Base-by-base conservation (phyloP, 2,329 filamentous ascomycete genomes). In the Epicoccum nigrum region DNA sequence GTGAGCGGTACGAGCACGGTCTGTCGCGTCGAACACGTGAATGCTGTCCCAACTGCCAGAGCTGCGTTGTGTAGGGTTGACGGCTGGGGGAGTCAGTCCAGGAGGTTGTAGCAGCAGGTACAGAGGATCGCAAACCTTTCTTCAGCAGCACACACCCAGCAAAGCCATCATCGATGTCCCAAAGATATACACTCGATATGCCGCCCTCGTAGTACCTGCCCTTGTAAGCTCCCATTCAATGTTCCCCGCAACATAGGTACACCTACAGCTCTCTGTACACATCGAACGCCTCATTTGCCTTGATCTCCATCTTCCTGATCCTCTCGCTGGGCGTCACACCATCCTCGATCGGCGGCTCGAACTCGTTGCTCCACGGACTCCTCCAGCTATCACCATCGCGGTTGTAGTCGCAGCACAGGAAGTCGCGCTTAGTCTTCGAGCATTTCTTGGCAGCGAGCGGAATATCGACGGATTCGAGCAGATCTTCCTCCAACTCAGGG, bases 361-460 rank as follows among this genome's bases (percentile, higher is more conserved):
- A 99, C 76, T 96, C 89, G 78, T 97, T 97, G 78, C 88, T 94
- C 94, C 94, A 99, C n/a, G 94, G 94, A 60, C 90, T 96, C 57
- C 94, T 89, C 83, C 96, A 96, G 77, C 89, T 95, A 79, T 97
- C 93, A 57, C 94, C 94, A 77, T 99, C 94, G 60, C 94, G 92
- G 83, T 99, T 99, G 83, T 99, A 99, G 83, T 99, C 94, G 82
- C 94, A 99, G 69, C 97, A 89, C 43, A 99, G 86, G 80, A 96
- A 99, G 78, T 97, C 94, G 63, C 93, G 89, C 65, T 92, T 91
- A 25, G 90, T 89, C 76, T 92, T 89, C 64, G 86, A 85, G 81
- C 94, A 97, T 61, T 90, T 88, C 65, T 88, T 87, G 58, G 95
- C 84, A 53, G 89, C 86, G 50, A 99, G 87, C 19, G 94, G 94